Percentiles rank a stretch among this genome's conserved stretches.
Evolutionary conservation across 257 asterid genomes (phyloP).

Genomic region (Ilex asprella): DNA sequence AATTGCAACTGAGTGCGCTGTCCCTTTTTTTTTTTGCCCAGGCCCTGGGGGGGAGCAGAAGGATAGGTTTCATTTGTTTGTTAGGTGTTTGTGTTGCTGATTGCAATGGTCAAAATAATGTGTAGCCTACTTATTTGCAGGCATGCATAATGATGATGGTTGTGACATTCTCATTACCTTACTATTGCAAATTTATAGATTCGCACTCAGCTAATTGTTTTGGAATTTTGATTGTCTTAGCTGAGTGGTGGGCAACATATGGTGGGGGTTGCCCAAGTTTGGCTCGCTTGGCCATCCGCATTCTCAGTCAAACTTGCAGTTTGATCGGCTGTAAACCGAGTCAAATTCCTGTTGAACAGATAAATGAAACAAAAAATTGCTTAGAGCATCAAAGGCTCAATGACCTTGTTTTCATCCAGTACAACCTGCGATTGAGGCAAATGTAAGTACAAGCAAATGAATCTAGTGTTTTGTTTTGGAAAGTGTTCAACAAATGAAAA

Average conservation of each 20-base stretch:
- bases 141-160: too few relatives aligned
- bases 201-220: slow-evolving; percentile 18
- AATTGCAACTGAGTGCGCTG: too few relatives aligned
- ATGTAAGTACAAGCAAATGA: slow-evolving; percentile 37
- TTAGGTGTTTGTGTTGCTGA: background rate
- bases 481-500: slow-evolving; percentile 4
- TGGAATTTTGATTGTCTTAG: slow-evolving; percentile 32
- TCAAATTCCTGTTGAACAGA: slow-evolving; percentile 40
- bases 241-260: slow-evolving; percentile 93
- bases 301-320: slow-evolving; percentile 92
- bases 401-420: slow-evolving; percentile 70
- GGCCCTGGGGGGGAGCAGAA: too few relatives aligned
- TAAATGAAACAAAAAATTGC: slow-evolving; percentile 64
- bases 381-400: slow-evolving; percentile 79
- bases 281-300: slow-evolving; percentile 75
- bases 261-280: slow-evolving; percentile 93
- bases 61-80: too few relatives aligned
- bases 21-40: too few relatives aligned
- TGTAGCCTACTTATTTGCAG: background rate
- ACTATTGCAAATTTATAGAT: background rate
- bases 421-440: slow-evolving; percentile 70
- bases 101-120: background rate
- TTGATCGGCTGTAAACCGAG: slow-evolving; percentile 48
- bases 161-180: background rate
- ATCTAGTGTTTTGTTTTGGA: background rate